Evolutionary conservation across 768 basidiomycete genomes (phyloP), one percentile per base, ranked within the genome.

Genomic region (Pleurotus cornucopiae): DNA sequence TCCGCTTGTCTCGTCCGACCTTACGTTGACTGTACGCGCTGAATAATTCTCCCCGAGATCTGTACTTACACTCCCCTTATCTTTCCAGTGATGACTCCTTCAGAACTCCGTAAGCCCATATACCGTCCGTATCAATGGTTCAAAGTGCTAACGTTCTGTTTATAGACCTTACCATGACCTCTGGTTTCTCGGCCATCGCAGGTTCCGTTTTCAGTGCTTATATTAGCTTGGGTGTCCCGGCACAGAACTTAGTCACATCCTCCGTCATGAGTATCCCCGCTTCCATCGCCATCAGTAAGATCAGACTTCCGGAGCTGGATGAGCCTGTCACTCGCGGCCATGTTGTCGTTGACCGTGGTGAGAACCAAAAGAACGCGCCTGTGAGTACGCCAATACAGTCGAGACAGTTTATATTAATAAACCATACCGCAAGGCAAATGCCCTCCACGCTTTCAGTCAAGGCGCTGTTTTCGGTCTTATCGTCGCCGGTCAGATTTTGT

Each of bases 261-360:
- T 92, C 91, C 6, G 88, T 95, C 57, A 96, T 96, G 94, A 89
- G 87, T 68, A 96, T 97, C 58, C 94, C 94, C 16, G 94, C 94
- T 0, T 94, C 92, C 12, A 94, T 96, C 67, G 82, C 93, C 2
- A 94, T 96, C 64, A 89, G 86, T 67, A 96, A 96, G 72, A 76
- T 95, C 63, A 89, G 93, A 44, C 61, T 86, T 34, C 94, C 94
- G 0, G 94, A 96, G 72, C 68, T 77, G 23, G 93, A 94, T 16
- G 89, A 89, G 61, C 93, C 93, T 25, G 81, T 93, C 44, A 94
- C 93, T 25, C 87, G 89, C 34, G 93, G 93, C 11, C 82, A 75
- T 34, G 80, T 94, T 57, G 81, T 88, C 48, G 78, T 94, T 55
- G 89, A 92, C 68, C 86, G 90, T 60, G 93, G 91, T n/a, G 73